A percentile compares a stretch with the other conserved stretches of the same genome.
phyloP scores from a whole-genome alignment of 495 filamentous ascomycete species.

The Hypoxylon perforatum region DNA sequence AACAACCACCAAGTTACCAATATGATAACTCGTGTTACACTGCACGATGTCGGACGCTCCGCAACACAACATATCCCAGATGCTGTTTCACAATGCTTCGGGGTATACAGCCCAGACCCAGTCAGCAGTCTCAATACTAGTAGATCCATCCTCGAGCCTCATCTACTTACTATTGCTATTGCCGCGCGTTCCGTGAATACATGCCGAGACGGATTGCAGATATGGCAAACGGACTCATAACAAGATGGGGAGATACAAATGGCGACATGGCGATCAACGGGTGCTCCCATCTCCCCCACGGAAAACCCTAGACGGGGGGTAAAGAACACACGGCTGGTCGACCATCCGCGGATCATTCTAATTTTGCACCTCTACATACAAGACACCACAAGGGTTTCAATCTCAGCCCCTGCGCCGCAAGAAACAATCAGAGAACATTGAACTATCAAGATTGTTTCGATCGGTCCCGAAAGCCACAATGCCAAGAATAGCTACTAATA shows the following conservation, averaged over 20 bases:
- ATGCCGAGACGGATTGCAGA: slow-evolving; percentile 1
- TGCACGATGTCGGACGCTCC: slow-evolving; percentile 34
- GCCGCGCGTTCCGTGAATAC: slow-evolving; percentile 23
- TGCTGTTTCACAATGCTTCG: slow-evolving; percentile 20
- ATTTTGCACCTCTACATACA: slow-evolving; percentile 29
- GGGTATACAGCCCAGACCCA: slow-evolving; percentile 15
- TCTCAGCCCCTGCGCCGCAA: slow-evolving; percentile 15
- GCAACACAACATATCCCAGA: slow-evolving; percentile 15
- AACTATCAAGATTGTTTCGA: slow-evolving; percentile 31
- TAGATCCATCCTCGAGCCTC: slow-evolving; percentile 19
- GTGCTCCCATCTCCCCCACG: slow-evolving; percentile 24
- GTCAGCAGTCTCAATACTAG: slow-evolving; percentile 7
- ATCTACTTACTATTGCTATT: slow-evolving; percentile 2
- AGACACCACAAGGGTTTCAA: slow-evolving; percentile 21
- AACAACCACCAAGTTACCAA: slow-evolving; percentile 3
- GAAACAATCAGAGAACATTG: slow-evolving; percentile 26
- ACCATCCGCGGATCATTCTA: slow-evolving; percentile 23
- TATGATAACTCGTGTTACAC: slow-evolving; percentile 21
- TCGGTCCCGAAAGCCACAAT: slow-evolving; percentile 35
- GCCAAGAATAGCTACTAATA: slow-evolving; percentile 32
- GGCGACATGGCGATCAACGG: slow-evolving; percentile 21
- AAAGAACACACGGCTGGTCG: background rate
- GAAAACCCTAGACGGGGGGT: slow-evolving; percentile 9
- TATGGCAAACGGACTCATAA: slow-evolving; percentile 13
- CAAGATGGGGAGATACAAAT: slow-evolving; percentile 3